Evolutionary conservation across 306 rosid species (phyloP).

Genomic region (Prinsepia uniflora): DNA sequence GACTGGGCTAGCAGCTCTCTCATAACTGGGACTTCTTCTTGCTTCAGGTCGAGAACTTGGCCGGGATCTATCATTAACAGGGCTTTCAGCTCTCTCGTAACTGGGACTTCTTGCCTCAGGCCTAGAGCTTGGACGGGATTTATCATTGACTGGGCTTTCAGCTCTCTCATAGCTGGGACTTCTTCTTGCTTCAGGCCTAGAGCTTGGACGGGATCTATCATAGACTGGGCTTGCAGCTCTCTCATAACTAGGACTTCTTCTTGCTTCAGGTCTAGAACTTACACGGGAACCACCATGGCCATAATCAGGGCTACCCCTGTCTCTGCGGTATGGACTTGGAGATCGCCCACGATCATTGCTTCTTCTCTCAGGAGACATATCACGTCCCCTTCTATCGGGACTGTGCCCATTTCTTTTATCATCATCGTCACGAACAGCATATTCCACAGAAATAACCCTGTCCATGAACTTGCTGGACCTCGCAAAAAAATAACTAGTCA

Average conservation of each 20-base stretch:
- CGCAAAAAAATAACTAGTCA: slow-evolving; percentile 22
- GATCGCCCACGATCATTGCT: slow-evolving; percentile 63
- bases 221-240: slow-evolving; percentile 45
- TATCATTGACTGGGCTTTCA: slow-evolving; percentile 28
- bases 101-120: slow-evolving; percentile 6
- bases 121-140: slow-evolving; percentile 30
- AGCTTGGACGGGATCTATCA: slow-evolving; percentile 6
- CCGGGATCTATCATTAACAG: slow-evolving; percentile 43
- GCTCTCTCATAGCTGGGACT: slow-evolving; percentile 6
- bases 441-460: slow-evolving; percentile 75
- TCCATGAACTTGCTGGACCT: slow-evolving; percentile 76
- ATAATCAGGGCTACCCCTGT: slow-evolving; percentile 80
- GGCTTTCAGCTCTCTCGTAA: slow-evolving; percentile 13
- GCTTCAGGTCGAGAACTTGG: slow-evolving; percentile 1
- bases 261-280: neutral
- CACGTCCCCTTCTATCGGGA: slow-evolving; percentile 76
- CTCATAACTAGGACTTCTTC: slow-evolving; percentile 65
- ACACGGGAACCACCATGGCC: slow-evolving; percentile 59
- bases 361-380: slow-evolving; percentile 59
- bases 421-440: slow-evolving; percentile 79
- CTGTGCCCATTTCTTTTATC: slow-evolving; percentile 62
- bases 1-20: slow-evolving; percentile 4
- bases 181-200: neutral
- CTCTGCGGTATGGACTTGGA: slow-evolving; percentile 67
- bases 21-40: slow-evolving; percentile 14